phyloP scores from a whole-genome alignment of 2,329 filamentous ascomycete species.

The Ceratocystis diversiconidia region DNA sequence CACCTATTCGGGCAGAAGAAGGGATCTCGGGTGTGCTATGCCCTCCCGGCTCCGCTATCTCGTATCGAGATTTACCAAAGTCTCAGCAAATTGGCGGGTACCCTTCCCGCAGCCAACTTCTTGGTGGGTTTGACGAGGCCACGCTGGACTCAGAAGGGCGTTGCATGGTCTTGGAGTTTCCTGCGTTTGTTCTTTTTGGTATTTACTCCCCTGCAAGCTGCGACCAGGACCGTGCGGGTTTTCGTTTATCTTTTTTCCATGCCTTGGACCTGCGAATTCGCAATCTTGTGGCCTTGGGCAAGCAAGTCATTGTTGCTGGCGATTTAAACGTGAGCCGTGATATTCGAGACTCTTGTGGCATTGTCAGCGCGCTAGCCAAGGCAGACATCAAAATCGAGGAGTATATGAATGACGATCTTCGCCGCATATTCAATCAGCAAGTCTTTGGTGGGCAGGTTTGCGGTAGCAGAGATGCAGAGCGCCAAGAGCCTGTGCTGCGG shows the following conservation, averaged over 20 bases:
- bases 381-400: slow-evolving; percentile 53
- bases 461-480: neutral
- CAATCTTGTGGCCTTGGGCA: slow-evolving; percentile 67
- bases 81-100: slow-evolving; percentile 80
- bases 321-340: slow-evolving; percentile 69
- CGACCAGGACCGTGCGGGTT: slow-evolving; percentile 70
- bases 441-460: slow-evolving; percentile 49
- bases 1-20: slow-evolving; percentile 81
- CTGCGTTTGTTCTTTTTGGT: slow-evolving; percentile 83
- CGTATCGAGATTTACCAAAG: slow-evolving; percentile 60
- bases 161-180: slow-evolving; percentile 83
- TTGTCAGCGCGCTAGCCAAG: slow-evolving; percentile 57
- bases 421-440: slow-evolving; percentile 76
- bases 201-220: slow-evolving; percentile 85
- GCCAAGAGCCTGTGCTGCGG: slow-evolving; percentile 49
- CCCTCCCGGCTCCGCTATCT: slow-evolving; percentile 53
- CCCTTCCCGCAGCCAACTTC: slow-evolving; percentile 54
- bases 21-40: slow-evolving; percentile 71
- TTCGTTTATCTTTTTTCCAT: slow-evolving; percentile 64
- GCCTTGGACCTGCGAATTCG: slow-evolving; percentile 71
- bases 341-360: slow-evolving; percentile 61
- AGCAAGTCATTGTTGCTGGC: slow-evolving; percentile 71
- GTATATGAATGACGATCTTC: slow-evolving; percentile 56
- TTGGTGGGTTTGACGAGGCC: slow-evolving; percentile 48
- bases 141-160: slow-evolving; percentile 80